These are phyloP conservation scores for Aristolochia fimbriata DNA, from an alignment of 164 flowering plant species.

Conservation along the genomic window DNA sequence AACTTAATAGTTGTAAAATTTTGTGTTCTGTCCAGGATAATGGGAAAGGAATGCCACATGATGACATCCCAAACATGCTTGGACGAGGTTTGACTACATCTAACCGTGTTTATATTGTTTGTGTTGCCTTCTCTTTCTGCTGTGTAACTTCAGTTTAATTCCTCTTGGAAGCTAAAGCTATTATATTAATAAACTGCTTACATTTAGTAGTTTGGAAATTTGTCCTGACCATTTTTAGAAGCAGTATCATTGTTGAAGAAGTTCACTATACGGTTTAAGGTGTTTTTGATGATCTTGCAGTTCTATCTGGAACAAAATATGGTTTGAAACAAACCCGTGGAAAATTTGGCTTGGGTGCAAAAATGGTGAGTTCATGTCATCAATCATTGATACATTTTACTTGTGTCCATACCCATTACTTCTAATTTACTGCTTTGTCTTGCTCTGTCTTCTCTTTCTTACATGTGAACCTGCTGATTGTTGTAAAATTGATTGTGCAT, in stretches of 20 bases:
- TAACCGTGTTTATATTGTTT: neutral
- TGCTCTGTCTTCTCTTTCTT: too few relatives aligned
- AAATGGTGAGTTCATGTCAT: slow-evolving; percentile 53
- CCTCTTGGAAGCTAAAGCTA: neutral
- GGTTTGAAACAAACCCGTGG: slow-evolving; percentile 98
- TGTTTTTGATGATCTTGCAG: slow-evolving; percentile 29
- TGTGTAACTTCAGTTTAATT: neutral
- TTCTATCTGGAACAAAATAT: slow-evolving; percentile 94
- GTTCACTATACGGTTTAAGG: neutral
- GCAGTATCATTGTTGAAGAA: neutral
- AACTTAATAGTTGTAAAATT: neutral
- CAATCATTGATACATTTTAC: too few relatives aligned
- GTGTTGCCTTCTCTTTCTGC: neutral
- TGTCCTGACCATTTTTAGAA: neutral
- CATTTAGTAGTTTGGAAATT: neutral
- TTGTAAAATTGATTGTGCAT: too few relatives aligned
- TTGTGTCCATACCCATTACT: neutral
- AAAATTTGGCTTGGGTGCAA: slow-evolving; percentile 98
- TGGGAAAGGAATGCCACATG: slow-evolving; percentile 99
- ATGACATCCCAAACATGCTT: slow-evolving; percentile 98
- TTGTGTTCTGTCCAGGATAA: slow-evolving; percentile 53
- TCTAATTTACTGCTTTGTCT: too few relatives aligned
- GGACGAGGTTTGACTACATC: slow-evolving; percentile 66
- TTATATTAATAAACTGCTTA: neutral
- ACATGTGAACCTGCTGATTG: too few relatives aligned